These are phyloP conservation scores for Ceratocystis colombiana DNA, from an alignment of 2,329 filamentous ascomycete species.

Conservation along the genomic window DNA sequence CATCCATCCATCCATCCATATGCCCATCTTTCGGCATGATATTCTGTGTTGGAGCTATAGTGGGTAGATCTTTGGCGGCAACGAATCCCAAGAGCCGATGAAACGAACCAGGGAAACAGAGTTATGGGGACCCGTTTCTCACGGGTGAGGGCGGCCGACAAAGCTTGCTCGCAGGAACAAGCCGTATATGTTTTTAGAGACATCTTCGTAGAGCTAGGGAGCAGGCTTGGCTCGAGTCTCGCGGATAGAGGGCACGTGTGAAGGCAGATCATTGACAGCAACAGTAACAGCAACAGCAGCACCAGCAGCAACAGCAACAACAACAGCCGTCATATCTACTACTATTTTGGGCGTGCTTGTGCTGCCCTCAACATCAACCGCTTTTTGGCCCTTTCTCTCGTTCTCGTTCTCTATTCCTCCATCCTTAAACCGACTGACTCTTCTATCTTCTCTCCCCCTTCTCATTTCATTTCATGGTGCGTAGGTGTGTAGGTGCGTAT, in stretches of 20 bases:
- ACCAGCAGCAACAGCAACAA: no score
- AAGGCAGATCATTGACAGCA: no score
- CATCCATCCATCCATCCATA: conserved; percentile 10
- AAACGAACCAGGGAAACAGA: conserved; percentile 15
- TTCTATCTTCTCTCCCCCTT: not conserved
- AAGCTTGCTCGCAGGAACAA: not conserved
- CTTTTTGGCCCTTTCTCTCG: not conserved
- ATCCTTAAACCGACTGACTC: not conserved
- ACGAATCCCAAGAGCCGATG: conserved; percentile 2
- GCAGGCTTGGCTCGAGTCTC: not conserved
- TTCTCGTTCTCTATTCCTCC: not conserved
- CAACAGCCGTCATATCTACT: no score
- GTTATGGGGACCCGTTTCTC: conserved; percentile 10
- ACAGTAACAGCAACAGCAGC: no score
- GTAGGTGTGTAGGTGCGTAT: not conserved
- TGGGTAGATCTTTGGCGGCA: not conserved
- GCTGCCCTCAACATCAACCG: not conserved
- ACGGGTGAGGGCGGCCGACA: not conserved
- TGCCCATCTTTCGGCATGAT: conserved; percentile 13
- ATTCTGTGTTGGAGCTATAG: not conserved
- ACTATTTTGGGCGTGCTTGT: not conserved
- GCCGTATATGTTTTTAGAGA: conserved; percentile 4
- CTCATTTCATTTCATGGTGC: not conserved
- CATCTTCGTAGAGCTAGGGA: not conserved
- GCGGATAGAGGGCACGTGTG: not conserved